Base-by-base conservation (phyloP, 75 land plant species). In the Sequoiadendron giganteum region DNA sequence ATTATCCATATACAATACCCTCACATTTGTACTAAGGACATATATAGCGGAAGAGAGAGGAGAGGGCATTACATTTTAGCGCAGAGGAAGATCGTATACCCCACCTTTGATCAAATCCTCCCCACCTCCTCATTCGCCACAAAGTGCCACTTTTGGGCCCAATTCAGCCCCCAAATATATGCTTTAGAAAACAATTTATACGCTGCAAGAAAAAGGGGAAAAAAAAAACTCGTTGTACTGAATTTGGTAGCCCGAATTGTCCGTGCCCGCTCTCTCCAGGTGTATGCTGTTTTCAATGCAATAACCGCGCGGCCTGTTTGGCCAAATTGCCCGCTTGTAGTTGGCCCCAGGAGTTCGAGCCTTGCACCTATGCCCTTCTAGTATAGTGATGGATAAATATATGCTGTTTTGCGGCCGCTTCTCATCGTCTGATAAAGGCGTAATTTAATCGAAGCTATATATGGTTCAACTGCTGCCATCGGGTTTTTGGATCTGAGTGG, bases 231-330 rank as follows among this genome's bases (percentile, higher is more conserved):
- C 15, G 47, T 65, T 70, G 30, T 36, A 10, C 34, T 36, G 38
- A 75, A 75, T 11, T 75, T 75, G 16, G 18, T 75, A 75, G 16
- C 78, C 78, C 78, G 78, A 75, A 32, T 75, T 75, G 78, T 75
- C 78, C 78, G 78, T 75, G 78, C 78, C 78, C 78, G 38, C 78
- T 75, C 34, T 75, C 78, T 75, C 78, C 78, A 75, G 39, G 39
- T 75, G 79, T n/a, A 47, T 79, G 48, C 28, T 43, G 83, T 25
- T 80, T 10, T 15, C 49, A 42, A 43, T 3, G 9, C 43, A 30
- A 80, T 80, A 80, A 80, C 83, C 49, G 83, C 83, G 83, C 83
- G 49, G n/a, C 49, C 18, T 39, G 18, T 42, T 43, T 21, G 13
- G 83, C 48, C 49, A 80, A 80, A 43, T 80, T 80, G 83, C 48